Base-by-base conservation (phyloP, 2,329 filamentous ascomycete species). In the Aspergillus texensis region DNA sequence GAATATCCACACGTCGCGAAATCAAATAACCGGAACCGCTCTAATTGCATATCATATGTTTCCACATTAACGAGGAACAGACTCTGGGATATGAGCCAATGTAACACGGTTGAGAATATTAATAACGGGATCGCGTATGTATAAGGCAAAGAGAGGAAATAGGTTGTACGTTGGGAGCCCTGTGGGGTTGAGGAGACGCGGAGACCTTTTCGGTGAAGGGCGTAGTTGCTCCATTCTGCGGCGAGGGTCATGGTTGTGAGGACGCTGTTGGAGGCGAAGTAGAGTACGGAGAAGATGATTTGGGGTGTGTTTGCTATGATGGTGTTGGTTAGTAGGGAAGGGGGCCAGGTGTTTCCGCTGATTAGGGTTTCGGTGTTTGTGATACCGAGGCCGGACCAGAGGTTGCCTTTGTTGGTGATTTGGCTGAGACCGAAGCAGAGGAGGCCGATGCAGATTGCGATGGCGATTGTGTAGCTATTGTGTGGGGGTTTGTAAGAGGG, bases 171-270 rank as follows among this genome's bases (percentile, higher is more conserved):
- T 54, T 83, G 82, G 2, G 67, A 11, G 1, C 71, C 78, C 1
- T 63, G 32, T 0, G 80, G 78, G 0, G 34, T 39, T 12, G 71
- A 70, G 0, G 77, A 79, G 0, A 81, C 80, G 1, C 80, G 73
- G 0, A 83, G 74, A 0, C 67, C 58, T 60, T 78, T 81, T 1
- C 70, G 65, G 0, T 36, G 32, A 0, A 65, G 46, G 5, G 75
- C 75, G 69, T 81, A 81, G 1, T 69, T 67, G 53, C 73, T 79
- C 75, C 81, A 87, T 68, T 87, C 85, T 24, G 74, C 67, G 0
- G 78, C 79, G 0, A 82, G 71, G 1, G 81, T 74, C 71, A 86
- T 83, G 3, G 70, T 75, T 1, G 81, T 86, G 39, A 74, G 67
- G 10, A 78, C 62, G 21, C 70, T 63, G 59, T 78, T 78, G 63